These are phyloP conservation scores for Bonnemaisonia californica DNA, from an alignment of 31 red algal species.

Conservation along the genomic window DNA sequence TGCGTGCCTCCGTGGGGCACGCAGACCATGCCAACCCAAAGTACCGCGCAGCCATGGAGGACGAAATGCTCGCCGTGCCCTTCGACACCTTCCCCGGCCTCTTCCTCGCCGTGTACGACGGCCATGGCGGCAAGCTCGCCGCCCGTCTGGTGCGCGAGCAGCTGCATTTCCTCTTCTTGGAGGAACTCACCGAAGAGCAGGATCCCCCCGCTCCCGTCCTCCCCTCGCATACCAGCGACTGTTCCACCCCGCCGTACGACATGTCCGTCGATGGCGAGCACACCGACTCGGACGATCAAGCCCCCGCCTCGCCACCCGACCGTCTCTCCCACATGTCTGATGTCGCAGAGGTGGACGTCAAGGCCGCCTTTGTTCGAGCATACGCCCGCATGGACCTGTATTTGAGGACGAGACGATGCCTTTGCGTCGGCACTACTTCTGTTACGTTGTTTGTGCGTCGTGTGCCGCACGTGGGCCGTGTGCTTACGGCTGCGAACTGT, in stretches of 20 bases:
- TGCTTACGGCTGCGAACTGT: slow-evolving; percentile 83
- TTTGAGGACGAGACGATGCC: slow-evolving; percentile 28
- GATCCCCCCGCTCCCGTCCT: neutral
- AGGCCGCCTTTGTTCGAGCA: slow-evolving; percentile 33
- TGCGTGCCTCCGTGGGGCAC: slow-evolving; percentile 43
- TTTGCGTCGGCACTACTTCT: slow-evolving; percentile 62
- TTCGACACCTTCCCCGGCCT: slow-evolving; percentile 58
- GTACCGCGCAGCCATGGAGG: slow-evolving; percentile 77
- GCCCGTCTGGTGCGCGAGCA: slow-evolving; percentile 42
- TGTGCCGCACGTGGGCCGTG: slow-evolving; percentile 25
- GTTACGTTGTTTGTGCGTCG: slow-evolving; percentile 57
- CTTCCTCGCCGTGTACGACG: slow-evolving; percentile 95
- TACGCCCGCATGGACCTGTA: slow-evolving; percentile 58
- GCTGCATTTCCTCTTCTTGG: slow-evolving; percentile 72
- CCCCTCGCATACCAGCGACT: neutral
- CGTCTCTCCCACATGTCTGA: neutral
- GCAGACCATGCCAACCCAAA: slow-evolving; percentile 67
- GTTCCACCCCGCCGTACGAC: neutral
- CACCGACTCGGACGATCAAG: neutral
- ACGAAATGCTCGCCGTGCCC: slow-evolving; percentile 51
- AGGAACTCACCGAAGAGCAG: slow-evolving; percentile 31
- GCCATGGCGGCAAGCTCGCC: slow-evolving; percentile 82
- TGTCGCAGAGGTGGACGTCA: slow-evolving; percentile 7
- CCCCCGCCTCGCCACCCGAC: neutral
- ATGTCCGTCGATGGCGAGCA: no score